Evolutionary conservation across 345 rosid genomes (phyloP), one percentile per base, ranked within the genome.

Genomic region (Bruguiera parviflora): DNA sequence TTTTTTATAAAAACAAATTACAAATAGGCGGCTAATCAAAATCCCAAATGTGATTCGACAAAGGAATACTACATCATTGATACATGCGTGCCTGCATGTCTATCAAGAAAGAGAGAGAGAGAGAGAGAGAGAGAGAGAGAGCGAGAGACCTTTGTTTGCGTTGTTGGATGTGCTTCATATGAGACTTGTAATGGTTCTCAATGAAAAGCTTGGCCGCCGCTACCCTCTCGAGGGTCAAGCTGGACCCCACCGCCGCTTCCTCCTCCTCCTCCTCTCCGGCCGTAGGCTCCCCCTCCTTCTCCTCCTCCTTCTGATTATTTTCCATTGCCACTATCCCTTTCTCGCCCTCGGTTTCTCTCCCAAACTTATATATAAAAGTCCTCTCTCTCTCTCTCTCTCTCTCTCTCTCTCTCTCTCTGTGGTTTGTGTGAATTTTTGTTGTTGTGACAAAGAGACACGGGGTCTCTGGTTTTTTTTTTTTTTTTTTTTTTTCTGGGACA

Each of bases 201-300:
- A 91, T 94, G 75, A 79, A 94, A 74, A 87, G 87, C 76, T 94
- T 91, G 15, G 97, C 96, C 15, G 94, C 98, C 53, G 91, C 98
- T 27, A 88, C 98, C 74, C 81, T 84, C 47, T 73, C 77, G 58
- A 37, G 29, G 9, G 72, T 67, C 77, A 83, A 83, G 82, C 84
- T 77, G 64, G 96, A 89, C 64, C 86, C 86, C 6, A 73, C 73
- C 68, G 71, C 78, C 58, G 58, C 77, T 33, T 73, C 91, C 29
- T 79, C 89, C 33, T 71, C 78, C 32, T 60, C 71, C 19, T 53
- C 73, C 64, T 67, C 58, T 58, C 8, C 71, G 53, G 80, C 82
- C 37, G 53, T 81, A 33, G 70, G 83, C 39, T 63, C 75, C 69
- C 28, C 69, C 70, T 19, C 68, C 53, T 64, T 77, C 20, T 64